Base-by-base conservation (phyloP, 768 basidiomycete genomes). In the Cantharellus anzutake region DNA sequence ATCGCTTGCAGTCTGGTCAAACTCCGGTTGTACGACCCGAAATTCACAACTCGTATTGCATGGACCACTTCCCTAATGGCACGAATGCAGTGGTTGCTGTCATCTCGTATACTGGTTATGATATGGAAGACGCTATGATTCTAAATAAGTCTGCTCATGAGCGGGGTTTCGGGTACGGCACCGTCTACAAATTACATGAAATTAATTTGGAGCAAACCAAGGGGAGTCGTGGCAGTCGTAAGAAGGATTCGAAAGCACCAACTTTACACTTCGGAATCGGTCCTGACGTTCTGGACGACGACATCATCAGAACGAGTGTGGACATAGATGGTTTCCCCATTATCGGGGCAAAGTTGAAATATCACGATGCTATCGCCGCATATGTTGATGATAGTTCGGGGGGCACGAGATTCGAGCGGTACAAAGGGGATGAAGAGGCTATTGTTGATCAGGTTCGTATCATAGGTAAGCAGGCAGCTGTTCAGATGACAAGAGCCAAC, bases 81-180 rank as follows among this genome's bases (percentile, higher is more conserved):
- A 97, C 86, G 51, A 99, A 99, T 70, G 96, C 96, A 20, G 76
- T 99, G 61, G 96, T 99, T 56, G 96, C 96, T n/a, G 96, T 99
- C 67, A 98, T 99, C 66, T 99, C 96, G 0, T 99, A 99, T 69
- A 99, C 96, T 2, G 96, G 96, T 2, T 99, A 99, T 71, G 96
- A 99, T 70, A 99, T 99, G 96, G 96, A 99, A 73, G 96, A 99
- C 66, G 96, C 96, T 64, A 99, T 99, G 96, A 99, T 99, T 65
- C 74, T 99, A 57, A 99, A 99, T 71, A 99, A 99, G 72, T 98
- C 93, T 0, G 85, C 91, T 2, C 92, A 99, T 68, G 96, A 99
- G 72, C 84, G 96, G 40, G 96, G 96, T 0, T 99, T 99, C 68
- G 92, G 78, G 0, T 94, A 98, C 68, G 96, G 96, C 37, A 89